Evolutionary conservation across 495 filamentous ascomycete species (phyloP).

Genomic region (Lophium mytilinum): DNA sequence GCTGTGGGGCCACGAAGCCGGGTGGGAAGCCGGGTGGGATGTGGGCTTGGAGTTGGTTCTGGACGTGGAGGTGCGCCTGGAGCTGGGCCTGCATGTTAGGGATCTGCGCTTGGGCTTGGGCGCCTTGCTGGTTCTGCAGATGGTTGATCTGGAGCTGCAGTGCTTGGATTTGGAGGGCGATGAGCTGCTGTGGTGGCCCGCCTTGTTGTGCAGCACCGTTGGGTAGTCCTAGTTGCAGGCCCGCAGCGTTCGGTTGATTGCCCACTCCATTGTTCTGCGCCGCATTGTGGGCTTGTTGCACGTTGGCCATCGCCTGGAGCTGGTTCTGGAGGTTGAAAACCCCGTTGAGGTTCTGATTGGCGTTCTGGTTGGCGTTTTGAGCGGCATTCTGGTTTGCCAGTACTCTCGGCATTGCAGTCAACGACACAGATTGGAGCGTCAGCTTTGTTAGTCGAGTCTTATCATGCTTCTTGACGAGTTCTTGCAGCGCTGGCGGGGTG

Average conservation of each 20-base stretch:
- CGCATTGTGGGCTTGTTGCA: conserved; percentile 1
- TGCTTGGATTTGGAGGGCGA: conserved; percentile 10
- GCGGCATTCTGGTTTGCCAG: conserved; percentile 1
- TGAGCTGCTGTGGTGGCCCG: conserved; percentile 1
- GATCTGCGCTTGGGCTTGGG: conserved; percentile 13
- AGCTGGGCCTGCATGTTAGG: conserved; percentile 7
- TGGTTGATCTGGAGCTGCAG: conserved; percentile 13
- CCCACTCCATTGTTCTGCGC: background rate
- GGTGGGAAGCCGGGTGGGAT: background rate
- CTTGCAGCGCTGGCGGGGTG: conserved; percentile 22
- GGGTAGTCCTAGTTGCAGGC: background rate
- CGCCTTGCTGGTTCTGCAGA: conserved; percentile 5
- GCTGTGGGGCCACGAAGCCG: too few relatives aligned
- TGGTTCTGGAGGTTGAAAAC: background rate
- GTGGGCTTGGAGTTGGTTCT: conserved; percentile 1
- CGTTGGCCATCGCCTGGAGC: background rate
- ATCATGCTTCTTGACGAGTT: conserved; percentile 23
- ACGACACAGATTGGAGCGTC: conserved; percentile 30
- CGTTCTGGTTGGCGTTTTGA: background rate
- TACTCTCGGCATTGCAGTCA: conserved; percentile 26
- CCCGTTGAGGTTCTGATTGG: background rate
- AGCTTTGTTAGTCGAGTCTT: conserved; percentile 19
- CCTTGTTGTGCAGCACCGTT: too few relatives aligned
- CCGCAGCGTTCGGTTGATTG: too few relatives aligned
- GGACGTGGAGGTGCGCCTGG: conserved; percentile 7